phyloP scores from a whole-genome alignment of 192 early-diverging fungal genomes.

The Lobosporangium transversale region DNA sequence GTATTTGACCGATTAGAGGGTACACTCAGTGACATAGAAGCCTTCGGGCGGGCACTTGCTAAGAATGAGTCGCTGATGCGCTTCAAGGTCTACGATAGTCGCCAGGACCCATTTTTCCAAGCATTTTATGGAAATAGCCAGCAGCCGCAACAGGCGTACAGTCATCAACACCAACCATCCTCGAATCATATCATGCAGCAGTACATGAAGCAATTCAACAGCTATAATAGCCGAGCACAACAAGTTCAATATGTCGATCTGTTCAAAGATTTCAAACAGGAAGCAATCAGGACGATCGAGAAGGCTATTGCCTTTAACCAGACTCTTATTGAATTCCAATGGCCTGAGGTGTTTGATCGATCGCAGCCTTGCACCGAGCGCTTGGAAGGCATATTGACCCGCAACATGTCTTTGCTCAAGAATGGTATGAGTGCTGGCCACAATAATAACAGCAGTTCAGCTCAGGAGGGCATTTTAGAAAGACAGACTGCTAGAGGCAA shows the following conservation, averaged over 20 bases:
- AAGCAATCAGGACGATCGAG: slow-evolving; percentile 23
- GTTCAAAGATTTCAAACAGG: slow-evolving; percentile 28
- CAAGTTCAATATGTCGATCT: slow-evolving; percentile 27
- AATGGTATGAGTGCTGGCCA: background rate
- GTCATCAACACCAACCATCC: background rate
- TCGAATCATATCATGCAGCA: background rate
- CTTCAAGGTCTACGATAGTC: slow-evolving; percentile 35
- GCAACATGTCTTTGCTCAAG: slow-evolving; percentile 11
- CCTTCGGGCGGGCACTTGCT: slow-evolving; percentile 21
- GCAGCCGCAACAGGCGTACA: background rate
- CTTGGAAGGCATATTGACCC: slow-evolving; percentile 7
- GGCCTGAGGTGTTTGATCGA: slow-evolving; percentile 42
- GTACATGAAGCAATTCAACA: background rate
- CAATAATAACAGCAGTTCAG: background rate
- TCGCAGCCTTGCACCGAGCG: slow-evolving; percentile 24
- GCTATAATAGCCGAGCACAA: background rate
- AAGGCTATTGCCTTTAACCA: slow-evolving; percentile 24
- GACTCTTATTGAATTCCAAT: slow-evolving; percentile 30
- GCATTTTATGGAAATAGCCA: slow-evolving; percentile 15
- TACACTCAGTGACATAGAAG: slow-evolving; percentile 12
- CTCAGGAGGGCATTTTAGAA: too few species aligned
- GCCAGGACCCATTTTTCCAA: slow-evolving; percentile 21
- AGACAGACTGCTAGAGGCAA: too few species aligned
- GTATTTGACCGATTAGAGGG: slow-evolving; percentile 35
- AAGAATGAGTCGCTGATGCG: slow-evolving; percentile 28